phyloP scores from a whole-genome alignment of 2,329 filamentous ascomycete species.

The Fusarium albosuccineum region DNA sequence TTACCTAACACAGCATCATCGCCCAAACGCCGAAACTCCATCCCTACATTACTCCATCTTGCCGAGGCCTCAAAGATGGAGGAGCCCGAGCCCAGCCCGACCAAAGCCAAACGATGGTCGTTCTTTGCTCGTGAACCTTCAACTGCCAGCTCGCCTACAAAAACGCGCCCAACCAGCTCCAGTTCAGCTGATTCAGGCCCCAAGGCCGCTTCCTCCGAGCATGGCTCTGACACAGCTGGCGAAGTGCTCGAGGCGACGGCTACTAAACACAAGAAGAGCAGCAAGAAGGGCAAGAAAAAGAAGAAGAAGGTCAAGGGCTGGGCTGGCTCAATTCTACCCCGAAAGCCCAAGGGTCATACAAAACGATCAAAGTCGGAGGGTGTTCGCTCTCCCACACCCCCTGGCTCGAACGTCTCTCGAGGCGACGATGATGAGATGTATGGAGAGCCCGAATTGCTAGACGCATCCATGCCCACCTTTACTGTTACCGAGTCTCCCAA shows the following conservation, averaged over 20 bases:
- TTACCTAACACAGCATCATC: constrained; percentile 47
- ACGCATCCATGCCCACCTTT: constrained; percentile 54
- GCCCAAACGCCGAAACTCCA: constrained; percentile 69
- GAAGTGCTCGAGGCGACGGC: constrained; percentile 40
- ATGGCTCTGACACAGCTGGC: constrained; percentile 48
- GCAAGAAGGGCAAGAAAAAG: constrained; percentile 54
- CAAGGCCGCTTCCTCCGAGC: constrained; percentile 52
- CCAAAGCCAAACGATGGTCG: constrained; percentile 70
- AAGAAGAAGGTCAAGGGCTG: constrained; percentile 81
- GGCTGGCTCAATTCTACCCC: constrained; percentile 75
- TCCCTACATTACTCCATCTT: constrained; percentile 64
- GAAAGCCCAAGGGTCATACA: constrained; percentile 67
- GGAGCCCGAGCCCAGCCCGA: constrained; percentile 61
- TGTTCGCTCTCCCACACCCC: constrained; percentile 62
- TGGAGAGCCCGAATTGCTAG: constrained; percentile 40
- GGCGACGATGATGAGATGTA: constrained; percentile 49
- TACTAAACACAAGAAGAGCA: constrained; percentile 46
- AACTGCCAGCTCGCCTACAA: constrained; percentile 59
- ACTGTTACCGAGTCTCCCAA: constrained; percentile 58
- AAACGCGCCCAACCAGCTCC: constrained; percentile 61
- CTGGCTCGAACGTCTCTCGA: constrained; percentile 50
- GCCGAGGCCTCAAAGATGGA: constrained; percentile 52
- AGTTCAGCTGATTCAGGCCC: constrained; percentile 58
- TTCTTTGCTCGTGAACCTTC: constrained; percentile 73
- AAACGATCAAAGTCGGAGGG: constrained; percentile 57